These are phyloP conservation scores for Prunus mume DNA, from an alignment of 306 rosid genomes.

Conservation along the genomic window DNA sequence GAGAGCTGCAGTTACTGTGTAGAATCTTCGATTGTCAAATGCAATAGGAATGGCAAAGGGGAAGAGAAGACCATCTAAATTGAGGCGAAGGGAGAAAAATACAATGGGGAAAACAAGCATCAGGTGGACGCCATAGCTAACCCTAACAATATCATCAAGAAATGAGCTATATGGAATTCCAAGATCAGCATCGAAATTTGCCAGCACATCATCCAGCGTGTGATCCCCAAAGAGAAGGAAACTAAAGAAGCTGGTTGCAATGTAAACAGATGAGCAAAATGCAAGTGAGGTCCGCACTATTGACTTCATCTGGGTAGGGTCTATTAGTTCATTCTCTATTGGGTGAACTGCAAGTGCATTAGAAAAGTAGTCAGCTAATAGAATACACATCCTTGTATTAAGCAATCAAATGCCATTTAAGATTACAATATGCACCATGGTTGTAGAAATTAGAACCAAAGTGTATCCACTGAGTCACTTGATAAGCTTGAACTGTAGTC, in stretches of 20 bases:
- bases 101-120: constrained; percentile 78
- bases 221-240: constrained; percentile 67
- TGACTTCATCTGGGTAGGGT: constrained; percentile 52
- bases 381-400: neutral
- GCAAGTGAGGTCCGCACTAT: constrained; percentile 48
- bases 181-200: constrained; percentile 74
- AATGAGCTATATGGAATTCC: constrained; percentile 60
- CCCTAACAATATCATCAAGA: constrained; percentile 63
- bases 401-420: neutral
- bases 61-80: constrained; percentile 63
- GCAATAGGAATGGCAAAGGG: constrained; percentile 59
- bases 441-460: neutral
- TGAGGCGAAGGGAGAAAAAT: constrained; percentile 72
- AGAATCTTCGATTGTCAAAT: constrained; percentile 52
- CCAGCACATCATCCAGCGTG: constrained; percentile 65
- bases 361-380: neutral
- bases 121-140: constrained; percentile 75
- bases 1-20: constrained; percentile 46
- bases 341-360: constrained; percentile 54
- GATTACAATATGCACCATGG: neutral
- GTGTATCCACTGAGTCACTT: neutral
- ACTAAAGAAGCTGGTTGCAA: constrained; percentile 60
- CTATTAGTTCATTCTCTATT: constrained; percentile 56
- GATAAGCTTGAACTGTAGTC: neutral
- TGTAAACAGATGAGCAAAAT: constrained; percentile 51